These are phyloP conservation scores for Bimuria novae-zelandiae DNA, from an alignment of 2,329 filamentous ascomycete genomes.

Conservation along the genomic window DNA sequence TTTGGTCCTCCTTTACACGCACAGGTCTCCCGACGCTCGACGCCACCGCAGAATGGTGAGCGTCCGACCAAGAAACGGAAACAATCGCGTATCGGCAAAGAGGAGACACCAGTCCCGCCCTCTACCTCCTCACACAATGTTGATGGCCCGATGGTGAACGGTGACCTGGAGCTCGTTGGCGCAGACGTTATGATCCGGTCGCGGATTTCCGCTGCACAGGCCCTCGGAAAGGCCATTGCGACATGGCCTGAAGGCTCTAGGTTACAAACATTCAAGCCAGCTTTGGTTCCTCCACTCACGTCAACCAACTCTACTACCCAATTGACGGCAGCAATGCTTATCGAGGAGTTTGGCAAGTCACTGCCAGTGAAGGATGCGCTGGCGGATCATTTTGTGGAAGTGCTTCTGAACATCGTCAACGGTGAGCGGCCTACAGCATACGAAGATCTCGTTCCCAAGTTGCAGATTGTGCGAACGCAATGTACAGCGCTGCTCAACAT, in stretches of 20 bases:
- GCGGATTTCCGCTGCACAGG: constrained; percentile 82
- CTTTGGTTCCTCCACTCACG: constrained; percentile 67
- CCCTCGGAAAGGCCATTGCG: constrained; percentile 83
- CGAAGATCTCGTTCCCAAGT: constrained; percentile 84
- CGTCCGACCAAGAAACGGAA: constrained; percentile 77
- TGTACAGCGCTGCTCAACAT: constrained; percentile 88
- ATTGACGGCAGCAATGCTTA: constrained; percentile 77
- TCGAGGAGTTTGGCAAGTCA: constrained; percentile 82
- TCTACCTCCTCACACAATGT: constrained; percentile 81
- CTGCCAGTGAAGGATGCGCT: constrained; percentile 52
- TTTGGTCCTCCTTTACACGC: constrained; percentile 61
- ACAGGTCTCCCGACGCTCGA: constrained; percentile 34
- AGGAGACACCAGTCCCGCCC: constrained; percentile 56
- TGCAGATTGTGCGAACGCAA: constrained; percentile 87
- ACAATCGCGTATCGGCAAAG: constrained; percentile 78
- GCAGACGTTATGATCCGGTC: constrained; percentile 87
- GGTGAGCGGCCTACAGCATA: constrained; percentile 81
- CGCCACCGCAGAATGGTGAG: constrained; percentile 43
- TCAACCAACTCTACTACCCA: constrained; percentile 85
- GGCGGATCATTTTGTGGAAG: constrained; percentile 63
- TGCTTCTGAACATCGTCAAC: constrained; percentile 78
- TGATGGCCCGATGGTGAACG: constrained; percentile 96
- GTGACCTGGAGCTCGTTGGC: constrained; percentile 92
- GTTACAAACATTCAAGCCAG: constrained; percentile 67
- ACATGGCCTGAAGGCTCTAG: constrained; percentile 67